Evolutionary conservation across 2,329 filamentous ascomycete species (phyloP).

Genomic region (Aspergillus thermomutatus): DNA sequence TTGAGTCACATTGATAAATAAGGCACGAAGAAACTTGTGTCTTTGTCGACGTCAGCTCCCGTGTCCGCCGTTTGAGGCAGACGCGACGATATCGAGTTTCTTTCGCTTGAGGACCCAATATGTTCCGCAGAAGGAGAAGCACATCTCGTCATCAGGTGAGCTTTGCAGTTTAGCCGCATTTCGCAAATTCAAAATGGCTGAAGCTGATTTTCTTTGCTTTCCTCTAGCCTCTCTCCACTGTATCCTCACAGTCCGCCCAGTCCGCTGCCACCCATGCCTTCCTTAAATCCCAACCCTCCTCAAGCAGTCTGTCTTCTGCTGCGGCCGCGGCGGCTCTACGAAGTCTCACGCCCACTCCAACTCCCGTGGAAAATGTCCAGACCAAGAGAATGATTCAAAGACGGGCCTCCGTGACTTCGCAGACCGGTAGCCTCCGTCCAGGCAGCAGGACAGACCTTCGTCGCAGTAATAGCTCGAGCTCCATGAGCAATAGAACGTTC

Average conservation of each 20-base stretch:
- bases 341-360: slow-evolving; percentile 73
- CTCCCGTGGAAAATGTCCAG: slow-evolving; percentile 75
- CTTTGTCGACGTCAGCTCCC: slow-evolving; percentile 1
- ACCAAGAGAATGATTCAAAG: slow-evolving; percentile 81
- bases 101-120: slow-evolving; percentile 21
- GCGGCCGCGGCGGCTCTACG: slow-evolving; percentile 83
- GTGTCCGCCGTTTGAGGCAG: slow-evolving; percentile 2
- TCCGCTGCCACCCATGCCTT: slow-evolving; percentile 81
- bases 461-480: slow-evolving; percentile 67
- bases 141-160: slow-evolving; percentile 39
- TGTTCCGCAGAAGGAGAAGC: slow-evolving; percentile 43
- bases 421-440: slow-evolving; percentile 45
- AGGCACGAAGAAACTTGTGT: neutral
- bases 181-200: neutral
- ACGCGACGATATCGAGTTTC: neutral
- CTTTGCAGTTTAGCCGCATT: neutral
- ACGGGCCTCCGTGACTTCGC: slow-evolving; percentile 68
- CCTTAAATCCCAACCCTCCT: slow-evolving; percentile 62
- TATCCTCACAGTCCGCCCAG: slow-evolving; percentile 69
- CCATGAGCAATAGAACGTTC: slow-evolving; percentile 88
- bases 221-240: slow-evolving; percentile 58
- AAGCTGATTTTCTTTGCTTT: neutral
- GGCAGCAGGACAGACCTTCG: slow-evolving; percentile 50
- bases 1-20: neutral
- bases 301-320: slow-evolving; percentile 70